These are phyloP conservation scores for Wickerhamiella lipophila DNA, from an alignment of 805 yeast species.

Conservation along the genomic window DNA sequence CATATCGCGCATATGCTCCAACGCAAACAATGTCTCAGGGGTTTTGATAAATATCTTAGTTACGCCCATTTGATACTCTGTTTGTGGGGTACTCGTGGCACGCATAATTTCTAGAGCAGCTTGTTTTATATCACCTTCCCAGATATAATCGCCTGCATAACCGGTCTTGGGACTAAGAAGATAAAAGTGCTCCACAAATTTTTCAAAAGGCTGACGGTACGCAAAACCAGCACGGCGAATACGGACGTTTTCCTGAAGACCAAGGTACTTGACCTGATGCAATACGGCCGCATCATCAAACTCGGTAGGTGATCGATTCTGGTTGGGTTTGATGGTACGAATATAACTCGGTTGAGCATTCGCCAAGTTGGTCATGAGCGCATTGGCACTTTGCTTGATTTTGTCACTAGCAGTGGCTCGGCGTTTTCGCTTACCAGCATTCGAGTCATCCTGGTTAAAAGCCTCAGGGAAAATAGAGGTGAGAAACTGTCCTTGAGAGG, in stretches of 20 bases:
- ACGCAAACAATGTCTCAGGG: slow-evolving; percentile 89
- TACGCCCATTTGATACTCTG: slow-evolving; percentile 85
- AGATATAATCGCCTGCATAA: slow-evolving; percentile 71
- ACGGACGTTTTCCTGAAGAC: slow-evolving; percentile 91
- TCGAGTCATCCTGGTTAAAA: slow-evolving; percentile 47
- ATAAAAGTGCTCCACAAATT: slow-evolving; percentile 89
- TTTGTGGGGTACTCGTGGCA: slow-evolving; percentile 55
- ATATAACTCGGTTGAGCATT: slow-evolving; percentile 91
- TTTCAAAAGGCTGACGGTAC: slow-evolving; percentile 90
- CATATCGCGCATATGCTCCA: slow-evolving; percentile 91
- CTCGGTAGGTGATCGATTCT: slow-evolving; percentile 78
- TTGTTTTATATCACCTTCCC: slow-evolving; percentile 46
- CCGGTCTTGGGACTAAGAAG: slow-evolving; percentile 78
- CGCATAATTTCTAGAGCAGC: slow-evolving; percentile 42
- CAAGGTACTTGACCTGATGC: slow-evolving; percentile 91
- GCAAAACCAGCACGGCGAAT: slow-evolving; percentile 99
- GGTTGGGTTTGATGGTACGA: slow-evolving; percentile 95
- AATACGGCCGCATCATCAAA: slow-evolving; percentile 80
- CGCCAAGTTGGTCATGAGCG: slow-evolving; percentile 75
- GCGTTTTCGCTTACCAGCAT: slow-evolving; percentile 40
- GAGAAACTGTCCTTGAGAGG: slow-evolving; percentile 57
- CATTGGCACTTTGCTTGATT: slow-evolving; percentile 83
- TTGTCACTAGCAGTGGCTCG: slow-evolving; percentile 96
- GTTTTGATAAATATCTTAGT: slow-evolving; percentile 89
- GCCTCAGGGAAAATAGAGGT: slow-evolving; percentile 47